Conservation (phyloP, 768 basidiomycete genomes). For the Suillus plorans region DNA sequence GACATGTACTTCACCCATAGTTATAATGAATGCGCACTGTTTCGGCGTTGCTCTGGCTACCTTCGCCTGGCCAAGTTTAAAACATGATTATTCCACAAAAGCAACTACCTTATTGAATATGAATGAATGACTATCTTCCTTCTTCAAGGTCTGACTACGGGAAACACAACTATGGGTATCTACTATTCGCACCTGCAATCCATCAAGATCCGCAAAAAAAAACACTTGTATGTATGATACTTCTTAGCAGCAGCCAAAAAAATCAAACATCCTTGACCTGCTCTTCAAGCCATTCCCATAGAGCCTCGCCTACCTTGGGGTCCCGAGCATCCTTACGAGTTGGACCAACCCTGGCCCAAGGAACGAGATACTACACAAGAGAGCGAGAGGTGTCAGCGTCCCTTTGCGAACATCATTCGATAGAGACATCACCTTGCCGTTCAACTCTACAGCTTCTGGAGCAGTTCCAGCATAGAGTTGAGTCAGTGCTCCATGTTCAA, state of each 20-base stretch:
- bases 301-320: slow-evolving; percentile 20
- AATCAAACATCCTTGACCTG: slow-evolving; percentile 23
- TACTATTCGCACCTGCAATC: background rate
- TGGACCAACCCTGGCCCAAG: slow-evolving; percentile 33
- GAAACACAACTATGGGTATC: background rate
- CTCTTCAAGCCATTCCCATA: slow-evolving; percentile 39
- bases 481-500: slow-evolving; percentile 25
- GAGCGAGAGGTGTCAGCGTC: background rate
- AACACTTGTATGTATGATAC: background rate
- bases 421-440: slow-evolving; percentile 24
- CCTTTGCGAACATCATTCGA: background rate
- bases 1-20: background rate
- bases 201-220: background rate
- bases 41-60: background rate
- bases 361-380: slow-evolving; percentile 30
- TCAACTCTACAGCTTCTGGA: slow-evolving; percentile 22
- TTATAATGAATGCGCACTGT: background rate
- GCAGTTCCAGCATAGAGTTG: slow-evolving; percentile 31
- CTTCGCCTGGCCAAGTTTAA: background rate
- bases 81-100: background rate
- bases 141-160: background rate
- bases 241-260: background rate
- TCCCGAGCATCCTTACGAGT: slow-evolving; percentile 21
- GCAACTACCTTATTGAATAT: background rate
- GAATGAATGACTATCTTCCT: background rate